Conservation (phyloP, 1,284 basidiomycete species). For the Ustilago vetiveriae region DNA sequence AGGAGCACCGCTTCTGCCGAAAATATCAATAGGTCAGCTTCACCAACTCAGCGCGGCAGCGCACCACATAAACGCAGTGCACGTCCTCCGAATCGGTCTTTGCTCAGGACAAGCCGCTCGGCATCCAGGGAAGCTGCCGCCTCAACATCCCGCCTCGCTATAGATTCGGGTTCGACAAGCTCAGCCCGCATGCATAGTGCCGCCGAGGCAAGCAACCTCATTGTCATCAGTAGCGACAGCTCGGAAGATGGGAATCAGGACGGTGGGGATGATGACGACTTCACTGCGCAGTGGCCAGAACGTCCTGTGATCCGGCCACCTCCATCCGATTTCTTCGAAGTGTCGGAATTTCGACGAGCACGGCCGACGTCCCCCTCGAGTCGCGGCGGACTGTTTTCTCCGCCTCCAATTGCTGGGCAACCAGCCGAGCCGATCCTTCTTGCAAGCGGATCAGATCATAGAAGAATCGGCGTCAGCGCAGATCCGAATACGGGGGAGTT, state of each 20-base stretch:
- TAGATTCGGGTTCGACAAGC: neutral
- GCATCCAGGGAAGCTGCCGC: conserved; percentile 6
- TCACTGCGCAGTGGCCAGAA: conserved; percentile 6
- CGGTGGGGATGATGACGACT: conserved; percentile 3
- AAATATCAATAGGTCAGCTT: conserved; percentile 18
- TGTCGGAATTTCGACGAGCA: conserved; percentile 17
- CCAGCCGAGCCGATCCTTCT: conserved; percentile 17
- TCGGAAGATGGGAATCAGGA: conserved; percentile 22
- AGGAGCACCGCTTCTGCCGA: conserved; percentile 12
- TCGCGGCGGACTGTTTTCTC: conserved; percentile 24
- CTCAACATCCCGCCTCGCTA: conserved; percentile 2
- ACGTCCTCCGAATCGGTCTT: neutral
- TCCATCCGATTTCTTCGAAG: conserved; percentile 22
- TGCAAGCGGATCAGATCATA: neutral
- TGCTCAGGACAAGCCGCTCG: neutral
- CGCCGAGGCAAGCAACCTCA: conserved; percentile 5
- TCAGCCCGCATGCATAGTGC: neutral
- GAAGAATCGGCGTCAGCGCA: conserved; percentile 26
- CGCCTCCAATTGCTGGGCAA: conserved; percentile 4
- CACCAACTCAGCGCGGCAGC: conserved; percentile 4
- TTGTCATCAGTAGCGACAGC: conserved; percentile 47
- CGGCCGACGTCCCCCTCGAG: neutral
- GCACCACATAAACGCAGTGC: neutral
- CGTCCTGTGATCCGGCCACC: neutral
- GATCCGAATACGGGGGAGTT: conserved; percentile 34